These are phyloP conservation scores for Lactarius hengduanensis DNA, from an alignment of 768 basidiomycete species.

Conservation along the genomic window DNA sequence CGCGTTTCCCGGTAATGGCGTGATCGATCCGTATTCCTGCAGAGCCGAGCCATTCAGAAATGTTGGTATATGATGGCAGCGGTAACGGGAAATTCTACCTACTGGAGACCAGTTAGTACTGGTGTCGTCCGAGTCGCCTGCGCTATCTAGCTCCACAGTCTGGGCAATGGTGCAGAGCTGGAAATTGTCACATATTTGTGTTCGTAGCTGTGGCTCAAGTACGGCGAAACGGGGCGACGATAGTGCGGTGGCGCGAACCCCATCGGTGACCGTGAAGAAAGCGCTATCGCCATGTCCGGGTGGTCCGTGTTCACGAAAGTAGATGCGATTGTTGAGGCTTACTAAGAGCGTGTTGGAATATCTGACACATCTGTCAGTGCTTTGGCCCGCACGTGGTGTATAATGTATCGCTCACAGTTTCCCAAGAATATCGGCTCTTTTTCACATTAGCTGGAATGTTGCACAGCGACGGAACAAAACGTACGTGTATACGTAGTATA, in stretches of 20 bases:
- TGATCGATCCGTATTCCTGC: too few species aligned
- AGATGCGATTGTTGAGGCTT: not conserved
- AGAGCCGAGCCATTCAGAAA: not conserved
- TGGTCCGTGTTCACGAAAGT: not conserved
- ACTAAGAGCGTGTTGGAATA: not conserved
- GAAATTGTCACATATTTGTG: not conserved
- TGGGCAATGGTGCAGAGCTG: not conserved
- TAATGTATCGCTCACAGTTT: not conserved
- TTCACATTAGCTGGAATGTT: not conserved
- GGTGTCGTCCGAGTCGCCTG: not conserved
- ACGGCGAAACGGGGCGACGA: too few species aligned
- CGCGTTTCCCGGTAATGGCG: too few species aligned
- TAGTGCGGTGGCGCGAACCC: not conserved
- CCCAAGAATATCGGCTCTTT: not conserved
- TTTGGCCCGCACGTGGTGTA: not conserved
- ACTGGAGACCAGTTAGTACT: not conserved
- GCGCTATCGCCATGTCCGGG: not conserved
- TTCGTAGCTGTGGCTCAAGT: not conserved
- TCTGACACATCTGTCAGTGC: not conserved
- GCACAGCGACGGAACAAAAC: not conserved
- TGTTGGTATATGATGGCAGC: not conserved
- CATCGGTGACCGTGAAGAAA: not conserved
- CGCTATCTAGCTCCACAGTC: not conserved
- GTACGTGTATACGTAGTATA: not conserved
- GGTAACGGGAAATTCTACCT: not conserved